Evolutionary conservation across 2,329 filamentous ascomycete genomes (phyloP).

Genomic region (Aspergillus sp.): DNA sequence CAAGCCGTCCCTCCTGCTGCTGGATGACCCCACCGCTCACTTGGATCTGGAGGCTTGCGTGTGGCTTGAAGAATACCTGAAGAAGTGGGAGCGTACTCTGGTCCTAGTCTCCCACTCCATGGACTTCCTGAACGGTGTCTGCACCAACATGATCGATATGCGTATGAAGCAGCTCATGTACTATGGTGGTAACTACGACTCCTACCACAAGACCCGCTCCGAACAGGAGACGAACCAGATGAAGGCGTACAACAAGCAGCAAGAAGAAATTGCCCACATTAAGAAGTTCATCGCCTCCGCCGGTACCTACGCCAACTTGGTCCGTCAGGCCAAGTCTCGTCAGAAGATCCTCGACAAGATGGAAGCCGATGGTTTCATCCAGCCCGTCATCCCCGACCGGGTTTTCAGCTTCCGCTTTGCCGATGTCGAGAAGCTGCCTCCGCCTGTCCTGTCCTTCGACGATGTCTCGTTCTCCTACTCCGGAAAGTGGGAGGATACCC

Average conservation of each 20-base stretch:
- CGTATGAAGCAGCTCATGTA: constrained; percentile 82
- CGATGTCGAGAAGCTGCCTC: constrained; percentile 98
- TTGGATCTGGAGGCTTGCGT: constrained; percentile 99
- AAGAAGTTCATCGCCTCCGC: constrained; percentile 99
- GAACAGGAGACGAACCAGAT: constrained; percentile 98
- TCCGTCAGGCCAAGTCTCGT: constrained; percentile 96
- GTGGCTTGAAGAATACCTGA: constrained; percentile 99
- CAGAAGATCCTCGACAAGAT: constrained; percentile 99
- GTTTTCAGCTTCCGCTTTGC: constrained; percentile 98
- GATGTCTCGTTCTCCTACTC: constrained; percentile 98
- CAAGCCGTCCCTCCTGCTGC: constrained; percentile 89
- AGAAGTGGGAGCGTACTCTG: constrained; percentile 98
- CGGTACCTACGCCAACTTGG: constrained; percentile 99
- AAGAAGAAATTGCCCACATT: constrained; percentile 98
- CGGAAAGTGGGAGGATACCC: constrained; percentile 79
- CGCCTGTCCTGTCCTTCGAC: constrained; percentile 93
- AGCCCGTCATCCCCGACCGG: constrained; percentile 78
- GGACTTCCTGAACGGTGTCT: constrained; percentile 99
- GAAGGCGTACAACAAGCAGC: constrained; percentile 99
- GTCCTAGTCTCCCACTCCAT: constrained; percentile 95
- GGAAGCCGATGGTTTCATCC: constrained; percentile 98
- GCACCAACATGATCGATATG: constrained; percentile 99
- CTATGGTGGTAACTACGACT: constrained; percentile 99
- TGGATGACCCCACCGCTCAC: constrained; percentile 98
- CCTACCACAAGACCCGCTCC: constrained; percentile 87